Conservation (phyloP, 148 eudicot species). For the Silene latifolia region DNA sequence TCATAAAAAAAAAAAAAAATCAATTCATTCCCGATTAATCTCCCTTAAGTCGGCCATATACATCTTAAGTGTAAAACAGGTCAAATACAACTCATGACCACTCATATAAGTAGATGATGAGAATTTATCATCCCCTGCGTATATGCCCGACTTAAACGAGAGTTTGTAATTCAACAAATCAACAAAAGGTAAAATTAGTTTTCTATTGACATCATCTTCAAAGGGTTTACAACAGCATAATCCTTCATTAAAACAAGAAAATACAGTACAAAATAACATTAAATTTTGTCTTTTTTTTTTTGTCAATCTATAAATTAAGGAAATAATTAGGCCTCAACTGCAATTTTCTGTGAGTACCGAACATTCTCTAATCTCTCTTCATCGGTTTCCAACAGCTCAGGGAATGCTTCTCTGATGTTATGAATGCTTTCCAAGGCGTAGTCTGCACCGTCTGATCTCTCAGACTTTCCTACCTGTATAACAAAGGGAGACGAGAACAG, state of each 20-base stretch:
- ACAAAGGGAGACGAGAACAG: background rate
- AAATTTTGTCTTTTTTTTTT: background rate
- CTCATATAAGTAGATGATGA: too few relatives aligned
- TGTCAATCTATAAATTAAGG: background rate
- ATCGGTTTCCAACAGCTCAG: slow-evolving; percentile 61
- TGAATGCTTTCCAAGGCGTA: slow-evolving; percentile 85
- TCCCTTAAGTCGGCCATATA: too few relatives aligned
- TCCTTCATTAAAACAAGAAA: too few relatives aligned
- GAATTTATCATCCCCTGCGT: too few relatives aligned
- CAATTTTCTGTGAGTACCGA: slow-evolving; percentile 38
- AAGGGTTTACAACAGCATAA: background rate
- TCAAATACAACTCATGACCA: too few relatives aligned
- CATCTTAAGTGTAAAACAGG: too few relatives aligned
- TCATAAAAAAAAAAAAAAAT: too few relatives aligned
- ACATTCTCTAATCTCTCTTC: slow-evolving; percentile 45
- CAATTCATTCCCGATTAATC: too few relatives aligned
- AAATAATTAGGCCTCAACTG: slow-evolving; percentile 52
- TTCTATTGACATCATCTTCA: background rate
- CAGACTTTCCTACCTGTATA: slow-evolving; percentile 70
- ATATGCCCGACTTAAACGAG: too few relatives aligned
- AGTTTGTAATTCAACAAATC: too few relatives aligned
- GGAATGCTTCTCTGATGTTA: slow-evolving; percentile 82
- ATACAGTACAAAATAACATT: background rate
- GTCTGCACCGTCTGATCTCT: slow-evolving; percentile 55
- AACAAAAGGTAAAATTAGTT: background rate